Evolutionary conservation across 352 stramenopile species (phyloP).

Genomic region (Globisporangium spinosum): DNA sequence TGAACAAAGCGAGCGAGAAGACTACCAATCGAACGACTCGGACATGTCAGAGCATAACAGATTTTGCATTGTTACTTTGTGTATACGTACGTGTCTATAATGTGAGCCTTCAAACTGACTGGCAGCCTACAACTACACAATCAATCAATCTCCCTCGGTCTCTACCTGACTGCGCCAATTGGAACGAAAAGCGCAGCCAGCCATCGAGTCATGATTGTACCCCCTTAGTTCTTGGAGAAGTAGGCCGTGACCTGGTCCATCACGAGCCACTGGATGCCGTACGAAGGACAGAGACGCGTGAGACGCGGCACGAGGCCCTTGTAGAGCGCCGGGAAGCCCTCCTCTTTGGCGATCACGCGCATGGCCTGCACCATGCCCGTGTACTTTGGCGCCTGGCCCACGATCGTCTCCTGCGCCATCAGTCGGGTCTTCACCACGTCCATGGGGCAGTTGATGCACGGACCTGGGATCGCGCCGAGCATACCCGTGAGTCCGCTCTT

Average conservation of each 20-base stretch:
- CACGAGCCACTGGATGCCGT: conserved; percentile 86
- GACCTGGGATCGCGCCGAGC: conserved; percentile 79
- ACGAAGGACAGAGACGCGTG: conserved; percentile 85
- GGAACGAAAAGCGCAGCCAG: neutral
- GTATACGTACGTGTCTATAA: conserved; percentile 6
- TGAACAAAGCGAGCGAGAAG: neutral
- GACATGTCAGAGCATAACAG: neutral
- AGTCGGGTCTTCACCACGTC: conserved; percentile 97
- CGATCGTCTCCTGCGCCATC: conserved; percentile 88
- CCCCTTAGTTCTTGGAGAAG: conserved; percentile 45
- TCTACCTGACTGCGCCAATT: neutral
- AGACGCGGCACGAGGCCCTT: conserved; percentile 96
- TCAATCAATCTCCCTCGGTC: no score
- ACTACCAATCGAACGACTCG: neutral
- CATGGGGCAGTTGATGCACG: conserved; percentile 88
- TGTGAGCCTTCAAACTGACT: neutral
- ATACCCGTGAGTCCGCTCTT: conserved; percentile 94
- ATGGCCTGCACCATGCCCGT: conserved; percentile 90
- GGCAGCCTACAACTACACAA: no score
- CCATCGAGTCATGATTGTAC: neutral
- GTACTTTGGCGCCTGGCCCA: conserved; percentile 92
- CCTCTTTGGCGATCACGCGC: conserved; percentile 91
- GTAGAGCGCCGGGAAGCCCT: conserved; percentile 93
- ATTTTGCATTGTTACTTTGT: conserved; percentile 3
- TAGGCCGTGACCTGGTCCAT: conserved; percentile 81